These are phyloP conservation scores for Penicillium griseofulvum DNA, from an alignment of 2,329 filamentous ascomycete genomes.

Conservation along the genomic window DNA sequence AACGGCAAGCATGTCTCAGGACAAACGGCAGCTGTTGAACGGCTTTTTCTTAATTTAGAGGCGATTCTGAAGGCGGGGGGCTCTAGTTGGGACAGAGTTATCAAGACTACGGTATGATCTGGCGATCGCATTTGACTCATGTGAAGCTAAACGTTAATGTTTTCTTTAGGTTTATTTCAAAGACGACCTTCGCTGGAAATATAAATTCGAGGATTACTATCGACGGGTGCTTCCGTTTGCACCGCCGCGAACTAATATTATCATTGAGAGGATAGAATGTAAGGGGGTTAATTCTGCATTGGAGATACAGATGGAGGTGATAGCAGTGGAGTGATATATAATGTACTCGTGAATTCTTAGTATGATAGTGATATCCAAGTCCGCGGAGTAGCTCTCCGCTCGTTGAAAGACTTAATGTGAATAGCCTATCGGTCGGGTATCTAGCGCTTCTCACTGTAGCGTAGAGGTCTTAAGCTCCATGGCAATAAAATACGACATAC, in stretches of 20 bases:
- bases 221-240: background rate
- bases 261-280: background rate
- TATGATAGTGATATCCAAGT: too few species aligned
- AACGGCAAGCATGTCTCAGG: background rate
- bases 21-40: background rate
- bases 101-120: slow-evolving; percentile 1
- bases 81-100: background rate
- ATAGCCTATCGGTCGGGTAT: too few species aligned
- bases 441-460: too few species aligned
- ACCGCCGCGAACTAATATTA: background rate
- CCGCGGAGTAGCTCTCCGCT: too few species aligned
- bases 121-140: background rate
- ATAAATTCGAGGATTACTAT: background rate
- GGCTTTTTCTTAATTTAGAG: background rate
- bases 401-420: too few species aligned
- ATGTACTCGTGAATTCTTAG: too few species aligned
- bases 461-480: too few species aligned
- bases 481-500: too few species aligned
- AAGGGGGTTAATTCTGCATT: too few species aligned
- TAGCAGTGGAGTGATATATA: background rate
- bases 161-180: background rate
- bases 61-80: background rate
- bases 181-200: background rate
- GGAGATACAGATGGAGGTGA: background rate
- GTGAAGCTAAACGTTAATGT: background rate